Base-by-base conservation (phyloP, 2,329 filamentous ascomycete species). In the Cladosporium sp. region DNA sequence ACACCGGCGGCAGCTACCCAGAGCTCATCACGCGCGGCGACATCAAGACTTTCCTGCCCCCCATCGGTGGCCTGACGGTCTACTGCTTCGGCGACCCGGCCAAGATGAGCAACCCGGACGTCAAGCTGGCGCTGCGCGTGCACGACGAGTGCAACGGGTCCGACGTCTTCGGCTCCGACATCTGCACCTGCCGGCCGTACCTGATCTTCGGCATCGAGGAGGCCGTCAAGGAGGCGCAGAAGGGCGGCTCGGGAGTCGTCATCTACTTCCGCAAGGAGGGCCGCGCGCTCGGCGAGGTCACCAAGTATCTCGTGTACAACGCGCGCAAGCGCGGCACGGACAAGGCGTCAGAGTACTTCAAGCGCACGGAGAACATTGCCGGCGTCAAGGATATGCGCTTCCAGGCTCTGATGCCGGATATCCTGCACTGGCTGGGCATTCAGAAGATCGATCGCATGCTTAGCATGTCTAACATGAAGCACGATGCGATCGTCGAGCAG, bases 221-320 rank as follows among this genome's bases (percentile, higher is more conserved):
- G 71, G 93, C 93, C 10, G 92, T 98, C 61, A 95, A 95, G 66
- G 90, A 97, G 72, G 93, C 93, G 9, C 93, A 97, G 68, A 89
- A 87, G 53, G 92, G 92, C 49, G 92, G 92, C 44, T 92, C 86
- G 62, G 92, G 92, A 53, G 89, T 96, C 18, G 93, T 97, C 50
- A 96, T 97, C 68, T 98, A 98, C 70, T 98, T 97, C 81, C 84
- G 93, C 61, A 98, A 98, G 70, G 93, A 98, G 75, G 93, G 93
- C 32, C 82, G 93, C 61, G 93, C 92, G 35, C 76, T 97, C 6
- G 93, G 93, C 49, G 93, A 98, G 70, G 93, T 98, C 31, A 95
- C 90, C 50, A 96, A 96, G 65, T 85, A 85, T 58, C 71, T 85
- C 68, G 90, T 95, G 65, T 81, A 92, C 76, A 93, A 92, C 67